These are phyloP conservation scores for Komagataella populi DNA, from an alignment of 805 yeast genomes.

Conservation along the genomic window DNA sequence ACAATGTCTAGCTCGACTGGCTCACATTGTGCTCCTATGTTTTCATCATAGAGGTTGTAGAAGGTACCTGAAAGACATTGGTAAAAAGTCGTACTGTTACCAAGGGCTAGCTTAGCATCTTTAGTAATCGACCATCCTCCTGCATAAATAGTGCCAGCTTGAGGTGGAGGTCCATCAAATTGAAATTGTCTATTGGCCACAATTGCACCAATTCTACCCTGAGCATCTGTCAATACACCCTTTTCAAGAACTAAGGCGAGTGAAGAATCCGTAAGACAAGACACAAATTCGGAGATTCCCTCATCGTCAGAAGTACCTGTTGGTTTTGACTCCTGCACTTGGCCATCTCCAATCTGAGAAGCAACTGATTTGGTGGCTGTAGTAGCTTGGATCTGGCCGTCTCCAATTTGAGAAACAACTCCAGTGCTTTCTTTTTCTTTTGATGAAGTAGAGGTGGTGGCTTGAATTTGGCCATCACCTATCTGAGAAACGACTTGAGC, in stretches of 20 bases:
- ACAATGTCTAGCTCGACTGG: slow-evolving; percentile 30
- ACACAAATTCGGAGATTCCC: slow-evolving; percentile 8
- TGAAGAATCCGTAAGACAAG: slow-evolving; percentile 23
- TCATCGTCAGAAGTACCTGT: slow-evolving; percentile 18
- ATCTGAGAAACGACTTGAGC: slow-evolving; percentile 22
- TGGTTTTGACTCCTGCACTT: slow-evolving; percentile 22
- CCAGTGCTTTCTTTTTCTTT: slow-evolving; percentile 11
- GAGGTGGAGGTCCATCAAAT: slow-evolving; percentile 55
- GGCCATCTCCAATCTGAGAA: slow-evolving; percentile 36
- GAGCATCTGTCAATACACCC: slow-evolving; percentile 29
- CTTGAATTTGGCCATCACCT: slow-evolving; percentile 22
- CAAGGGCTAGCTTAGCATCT: slow-evolving; percentile 35
- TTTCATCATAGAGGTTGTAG: slow-evolving; percentile 42
- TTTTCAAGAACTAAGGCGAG: slow-evolving; percentile 28
- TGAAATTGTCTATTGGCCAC: slow-evolving; percentile 55
- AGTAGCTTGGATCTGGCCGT: slow-evolving; percentile 23
- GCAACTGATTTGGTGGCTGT: slow-evolving; percentile 21
- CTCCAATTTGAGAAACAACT: slow-evolving; percentile 22
- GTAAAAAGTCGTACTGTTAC: slow-evolving; percentile 33
- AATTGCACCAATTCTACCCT: slow-evolving; percentile 43
- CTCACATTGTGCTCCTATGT: slow-evolving; percentile 29
- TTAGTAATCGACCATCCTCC: slow-evolving; percentile 35
- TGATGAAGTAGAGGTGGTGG: slow-evolving; percentile 18
- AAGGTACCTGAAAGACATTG: slow-evolving; percentile 43
- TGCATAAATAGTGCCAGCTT: slow-evolving; percentile 41